Evolutionary conservation across 352 stramenopile species (phyloP).

Genomic region (Phytophthora pistaciae): DNA sequence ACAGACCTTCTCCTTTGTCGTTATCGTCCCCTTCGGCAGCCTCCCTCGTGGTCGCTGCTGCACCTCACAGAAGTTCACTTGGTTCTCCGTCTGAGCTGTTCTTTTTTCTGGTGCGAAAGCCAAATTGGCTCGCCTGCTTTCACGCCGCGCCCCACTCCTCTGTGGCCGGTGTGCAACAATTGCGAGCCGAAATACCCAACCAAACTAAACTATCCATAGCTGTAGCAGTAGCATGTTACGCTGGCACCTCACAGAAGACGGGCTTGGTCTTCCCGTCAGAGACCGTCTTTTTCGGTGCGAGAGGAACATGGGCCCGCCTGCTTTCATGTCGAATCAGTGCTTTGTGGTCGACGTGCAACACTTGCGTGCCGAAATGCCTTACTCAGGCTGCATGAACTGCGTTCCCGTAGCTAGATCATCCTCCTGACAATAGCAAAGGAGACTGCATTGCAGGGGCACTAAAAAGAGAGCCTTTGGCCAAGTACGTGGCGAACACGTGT

Average conservation of each 20-base stretch:
- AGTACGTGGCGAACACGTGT: constrained; percentile 4
- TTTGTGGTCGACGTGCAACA: constrained; percentile 48
- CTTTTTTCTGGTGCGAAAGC: constrained; percentile 60
- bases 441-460: background rate
- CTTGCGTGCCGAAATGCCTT: constrained; percentile 44
- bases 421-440: background rate
- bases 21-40: background rate
- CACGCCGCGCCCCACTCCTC: constrained; percentile 52
- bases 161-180: constrained; percentile 72
- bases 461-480: background rate
- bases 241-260: constrained; percentile 47
- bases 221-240: background rate
- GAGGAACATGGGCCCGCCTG: constrained; percentile 39
- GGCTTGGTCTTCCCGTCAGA: constrained; percentile 17
- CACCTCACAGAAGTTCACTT: constrained; percentile 71
- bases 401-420: background rate
- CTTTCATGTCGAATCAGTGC: constrained; percentile 53
- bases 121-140: constrained; percentile 67
- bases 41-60: constrained; percentile 5
- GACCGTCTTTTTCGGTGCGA: constrained; percentile 37
- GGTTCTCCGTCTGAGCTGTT: constrained; percentile 41
- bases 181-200: constrained; percentile 53
- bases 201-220: constrained; percentile 1
- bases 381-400: background rate
- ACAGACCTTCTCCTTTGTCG: background rate